Evolutionary conservation across 176 grass and related monocot genomes (phyloP).

Genomic region (Aegilops longissima): DNA sequence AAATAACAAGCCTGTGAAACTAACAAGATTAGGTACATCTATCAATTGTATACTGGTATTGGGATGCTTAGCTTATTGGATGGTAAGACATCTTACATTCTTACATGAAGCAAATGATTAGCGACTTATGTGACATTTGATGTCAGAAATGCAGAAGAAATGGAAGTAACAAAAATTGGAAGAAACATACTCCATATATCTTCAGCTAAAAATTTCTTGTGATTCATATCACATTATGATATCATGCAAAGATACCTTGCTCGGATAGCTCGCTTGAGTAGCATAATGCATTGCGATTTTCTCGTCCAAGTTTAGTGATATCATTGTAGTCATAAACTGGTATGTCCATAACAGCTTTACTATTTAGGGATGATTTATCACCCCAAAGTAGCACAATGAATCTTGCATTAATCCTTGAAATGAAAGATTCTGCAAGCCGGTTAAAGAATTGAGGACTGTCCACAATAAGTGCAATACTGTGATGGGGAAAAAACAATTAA

Average conservation of each 20-base stretch:
- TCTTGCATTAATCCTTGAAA: slow-evolving; percentile 62
- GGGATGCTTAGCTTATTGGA: slow-evolving; percentile 9
- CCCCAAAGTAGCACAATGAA: slow-evolving; percentile 96
- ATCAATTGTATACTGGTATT: slow-evolving; percentile 14
- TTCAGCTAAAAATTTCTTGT: slow-evolving; percentile 9
- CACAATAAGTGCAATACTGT: slow-evolving; percentile 86
- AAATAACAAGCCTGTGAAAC: background rate
- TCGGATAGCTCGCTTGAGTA: slow-evolving; percentile 18
- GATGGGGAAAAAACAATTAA: slow-evolving; percentile 35
- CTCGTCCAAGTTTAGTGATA: slow-evolving; percentile 60
- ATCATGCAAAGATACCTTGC: slow-evolving; percentile 62
- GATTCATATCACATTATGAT: slow-evolving; percentile 8
- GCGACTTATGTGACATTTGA: background rate
- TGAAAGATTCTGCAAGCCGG: slow-evolving; percentile 84
- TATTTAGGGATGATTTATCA: slow-evolving; percentile 63
- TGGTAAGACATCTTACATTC: background rate
- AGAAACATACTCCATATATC: background rate
- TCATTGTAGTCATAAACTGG: slow-evolving; percentile 84
- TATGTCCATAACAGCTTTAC: slow-evolving; percentile 49
- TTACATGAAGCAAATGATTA: slow-evolving; percentile 1
- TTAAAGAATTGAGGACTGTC: slow-evolving; percentile 89
- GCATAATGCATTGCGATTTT: slow-evolving; percentile 45
- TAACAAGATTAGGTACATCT: background rate
- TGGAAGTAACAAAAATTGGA: background rate
- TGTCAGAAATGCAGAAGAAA: background rate